These are phyloP conservation scores for Ceratopteris richardii DNA, from an alignment of 75 land plant genomes.

Conservation along the genomic window DNA sequence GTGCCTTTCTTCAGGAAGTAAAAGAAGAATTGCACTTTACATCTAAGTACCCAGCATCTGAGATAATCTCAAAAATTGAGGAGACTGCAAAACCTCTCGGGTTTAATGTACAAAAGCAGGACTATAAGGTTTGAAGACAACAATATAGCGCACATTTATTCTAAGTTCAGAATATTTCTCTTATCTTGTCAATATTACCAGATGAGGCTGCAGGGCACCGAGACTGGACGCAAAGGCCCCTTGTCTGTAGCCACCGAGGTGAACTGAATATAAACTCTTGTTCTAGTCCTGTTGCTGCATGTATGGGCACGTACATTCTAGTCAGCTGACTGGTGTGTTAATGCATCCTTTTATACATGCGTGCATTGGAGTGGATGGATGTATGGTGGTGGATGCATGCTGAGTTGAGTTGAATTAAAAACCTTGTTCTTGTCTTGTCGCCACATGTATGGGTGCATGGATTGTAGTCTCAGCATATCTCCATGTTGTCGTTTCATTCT, in stretches of 20 bases:
- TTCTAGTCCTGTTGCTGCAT: too few relatives aligned
- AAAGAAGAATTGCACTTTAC: constrained; percentile 29
- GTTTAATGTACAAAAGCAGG: constrained; percentile 25
- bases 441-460: neutral
- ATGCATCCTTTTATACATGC: too few relatives aligned
- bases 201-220: constrained; percentile 31
- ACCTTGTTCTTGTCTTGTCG: neutral
- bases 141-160: neutral
- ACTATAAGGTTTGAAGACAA: constrained; percentile 24
- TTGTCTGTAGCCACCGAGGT: constrained; percentile 39
- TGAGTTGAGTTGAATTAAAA: neutral
- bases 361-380: too few relatives aligned
- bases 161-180: neutral
- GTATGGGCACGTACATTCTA: too few relatives aligned
- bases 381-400: too few relatives aligned
- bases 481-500: neutral
- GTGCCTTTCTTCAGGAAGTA: constrained; percentile 12
- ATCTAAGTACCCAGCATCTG: constrained; percentile 25
- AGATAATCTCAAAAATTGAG: constrained; percentile 35
- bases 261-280: too few relatives aligned
- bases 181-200: neutral
- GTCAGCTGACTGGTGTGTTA: too few relatives aligned
- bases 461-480: too few relatives aligned
- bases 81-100: constrained; percentile 37
- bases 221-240: constrained; percentile 32